Evolutionary conservation across 179 eudicot species (phyloP).

Genomic region (Monotropa hypopitys): DNA sequence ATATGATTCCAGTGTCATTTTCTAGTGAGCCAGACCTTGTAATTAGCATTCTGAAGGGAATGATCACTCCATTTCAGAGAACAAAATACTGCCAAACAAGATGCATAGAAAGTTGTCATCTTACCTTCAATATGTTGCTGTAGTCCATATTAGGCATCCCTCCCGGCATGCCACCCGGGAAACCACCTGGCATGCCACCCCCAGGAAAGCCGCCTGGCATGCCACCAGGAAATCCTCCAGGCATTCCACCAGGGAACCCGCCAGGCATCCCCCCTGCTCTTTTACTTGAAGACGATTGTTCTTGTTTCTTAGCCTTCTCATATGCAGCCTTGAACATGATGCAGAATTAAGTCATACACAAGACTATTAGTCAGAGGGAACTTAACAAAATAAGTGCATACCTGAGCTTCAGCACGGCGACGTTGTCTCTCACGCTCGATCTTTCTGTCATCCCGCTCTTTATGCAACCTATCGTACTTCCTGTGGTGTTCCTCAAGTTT

Average conservation of each 20-base stretch:
- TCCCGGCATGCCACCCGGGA: constrained; percentile 41
- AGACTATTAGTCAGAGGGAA: neutral
- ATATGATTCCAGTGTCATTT: neutral
- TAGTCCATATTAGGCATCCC: constrained; percentile 51
- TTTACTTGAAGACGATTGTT: constrained; percentile 62
- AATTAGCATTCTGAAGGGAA: neutral
- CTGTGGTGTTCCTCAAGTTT: constrained; percentile 76
- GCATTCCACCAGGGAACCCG: constrained; percentile 36
- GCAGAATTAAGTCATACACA: neutral
- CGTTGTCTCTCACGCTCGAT: constrained; percentile 50
- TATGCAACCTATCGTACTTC: constrained; percentile 67
- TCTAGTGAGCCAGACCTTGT: neutral
- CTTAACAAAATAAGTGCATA: constrained; percentile 3
- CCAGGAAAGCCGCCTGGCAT: constrained; percentile 28
- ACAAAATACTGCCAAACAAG: neutral
- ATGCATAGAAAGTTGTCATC: constrained; percentile 9
- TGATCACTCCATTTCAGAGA: neutral
- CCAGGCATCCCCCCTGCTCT: constrained; percentile 46
- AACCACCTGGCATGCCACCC: constrained; percentile 34
- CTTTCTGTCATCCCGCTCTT: constrained; percentile 53
- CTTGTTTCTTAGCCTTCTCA: constrained; percentile 81
- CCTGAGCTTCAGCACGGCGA: constrained; percentile 77
- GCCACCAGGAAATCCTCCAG: constrained; percentile 51
- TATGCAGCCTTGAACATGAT: constrained; percentile 58
- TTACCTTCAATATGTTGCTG: constrained; percentile 81